Evolutionary conservation across 2,329 filamentous ascomycete genomes (phyloP), one percentile per base, ranked within the genome.

Genomic region (Ampelomyces quisqualis): DNA sequence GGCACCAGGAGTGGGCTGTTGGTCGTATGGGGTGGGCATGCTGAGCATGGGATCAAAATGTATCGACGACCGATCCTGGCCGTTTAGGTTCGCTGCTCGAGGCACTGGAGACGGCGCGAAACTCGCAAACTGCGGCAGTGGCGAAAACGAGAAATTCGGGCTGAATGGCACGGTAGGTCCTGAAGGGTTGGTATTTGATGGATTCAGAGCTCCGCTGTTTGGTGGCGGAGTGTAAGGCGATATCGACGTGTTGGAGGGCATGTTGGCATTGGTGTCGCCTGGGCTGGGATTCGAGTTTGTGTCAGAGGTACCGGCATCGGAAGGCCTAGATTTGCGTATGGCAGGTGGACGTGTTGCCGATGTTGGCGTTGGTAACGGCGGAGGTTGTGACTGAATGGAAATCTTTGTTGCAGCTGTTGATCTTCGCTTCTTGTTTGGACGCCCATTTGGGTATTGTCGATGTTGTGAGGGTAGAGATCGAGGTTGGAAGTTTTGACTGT

Each of bases 1-100:
- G 19, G 62, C 71, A 32, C 70, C 65, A 55, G 75, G 64, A 44
- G 74, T 70, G 65, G 70, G 37, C 53, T 74, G 62, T 61, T 75
- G 54, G 40, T 70, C 58, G 57, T 70, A 67, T 9, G 66, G 65
- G 7, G 65, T 58, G 31, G 65, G 53, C 65, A 70, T 56, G 63
- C 68, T 43, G 55, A 75, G 58, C 72, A 75, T 57, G 43, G 66
- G 55, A 45, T 70, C 58, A 55, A 66, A 64, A 24, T 58, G 45
- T 29, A 57, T 40, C 15, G 42, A 29, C 9, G 48, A 39, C 18
- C 54, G 55, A 35, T 50, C 43, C 9, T 49, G 49, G 34, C 52
- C 49, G 24, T 49, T 48, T 21, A 52, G 43, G 20, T 51, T 51
- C 20, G 47, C 53, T 10, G 52, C 35, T 28, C 53, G 55, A 10